Evolutionary conservation across 345 rosid species (phyloP), one percentile per base, ranked within the genome.

Genomic region (Reutealis trisperma): DNA sequence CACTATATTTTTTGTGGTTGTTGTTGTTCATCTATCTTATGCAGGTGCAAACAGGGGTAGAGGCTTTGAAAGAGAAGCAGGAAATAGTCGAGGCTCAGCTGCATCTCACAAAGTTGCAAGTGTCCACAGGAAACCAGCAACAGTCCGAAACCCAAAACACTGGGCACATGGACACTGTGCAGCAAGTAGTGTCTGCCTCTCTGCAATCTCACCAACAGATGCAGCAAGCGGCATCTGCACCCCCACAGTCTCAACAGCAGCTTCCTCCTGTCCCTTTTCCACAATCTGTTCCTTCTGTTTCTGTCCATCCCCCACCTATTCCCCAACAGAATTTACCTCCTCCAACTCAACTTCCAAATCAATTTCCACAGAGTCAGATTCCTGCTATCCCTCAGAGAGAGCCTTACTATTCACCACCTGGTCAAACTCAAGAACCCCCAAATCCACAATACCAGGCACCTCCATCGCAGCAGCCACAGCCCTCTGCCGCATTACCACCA

Each of bases 31-130:
- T 68, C 64, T 32, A 59, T 74, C 58, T 42, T 51, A 12, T 77
- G 82, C 86, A 94, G 98, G 95, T 94, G 76, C 97, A 91, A 83
- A 79, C 86, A 6, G 95, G 93, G 76, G 88, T 94, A 9, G 87
- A 83, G 41, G 79, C 80, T 78, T 71, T 94, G 82, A 93, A 88
- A 84, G 97, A 91, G 82, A 94, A 90, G 82, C 97, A 91, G 70
- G 97, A 89, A 25, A 82, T 84, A 47, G 41, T 89, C 70, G 95
- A 89, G 80, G 88, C 90, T 77, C 95, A 89, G 73, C 79, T 89
- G 82, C 94, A 86, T 78, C 86, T 91, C 45, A 78, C 86, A 42
- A 93, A 88, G 84, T 76, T 88, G 74, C 95, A 91, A 63, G 81
- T 87, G 67, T 75, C 91, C 42, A 89, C 85, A 84, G 78, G 57